Base-by-base conservation (phyloP, 768 basidiomycete genomes). In the Hericium rajendrae region DNA sequence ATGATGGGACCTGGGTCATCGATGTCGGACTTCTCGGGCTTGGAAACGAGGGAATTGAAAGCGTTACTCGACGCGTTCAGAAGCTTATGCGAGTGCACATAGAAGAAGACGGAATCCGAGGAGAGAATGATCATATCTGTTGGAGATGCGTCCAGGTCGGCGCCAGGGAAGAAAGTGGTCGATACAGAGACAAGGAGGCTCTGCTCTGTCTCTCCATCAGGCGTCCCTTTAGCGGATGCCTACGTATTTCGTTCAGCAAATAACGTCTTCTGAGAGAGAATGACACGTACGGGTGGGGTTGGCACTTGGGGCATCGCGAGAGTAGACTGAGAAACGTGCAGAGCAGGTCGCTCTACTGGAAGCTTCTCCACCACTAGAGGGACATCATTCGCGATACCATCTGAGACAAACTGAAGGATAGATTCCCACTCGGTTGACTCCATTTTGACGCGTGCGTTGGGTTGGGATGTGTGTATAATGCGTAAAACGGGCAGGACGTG, bases 31-130 rank as follows among this genome's bases (percentile, higher is more conserved):
- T 54, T 56, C 37, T 70, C 68, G 28, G 73, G 60, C 1, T 75
- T 64, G 2, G 84, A 78, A 18, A 93, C 70, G 43, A 82, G 76
- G 4, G 76, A 72, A 49, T 78, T 76, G 70, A 91, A 91, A 12
- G 69, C 71, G 60, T 90, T 92, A 37, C 73, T 70, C 12, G 91
- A 92, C 11, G 74, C 76, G 2, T 70, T 65, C 38, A 86, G 74
- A 46, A 92, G 72, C 53, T 81, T 64, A 46, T 80, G 72, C 0
- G 76, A 72, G 67, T 91, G 88, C 6, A 85, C 84, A 65, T 91
- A 91, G 76, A 93, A 93, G 70, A 90, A 89, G 41, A 93, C 88
- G 16, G 79, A 78, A 65, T 93, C 91, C 28, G 82, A 76, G 2
- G 88, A 84, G 55, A 90, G 72, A 52, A 90, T 71, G 62, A 86